Percentiles rank a stretch among this genome's conserved stretches.
Conservation (phyloP, 306 rosid species). For the Cyamopsis tetragonoloba region DNA sequence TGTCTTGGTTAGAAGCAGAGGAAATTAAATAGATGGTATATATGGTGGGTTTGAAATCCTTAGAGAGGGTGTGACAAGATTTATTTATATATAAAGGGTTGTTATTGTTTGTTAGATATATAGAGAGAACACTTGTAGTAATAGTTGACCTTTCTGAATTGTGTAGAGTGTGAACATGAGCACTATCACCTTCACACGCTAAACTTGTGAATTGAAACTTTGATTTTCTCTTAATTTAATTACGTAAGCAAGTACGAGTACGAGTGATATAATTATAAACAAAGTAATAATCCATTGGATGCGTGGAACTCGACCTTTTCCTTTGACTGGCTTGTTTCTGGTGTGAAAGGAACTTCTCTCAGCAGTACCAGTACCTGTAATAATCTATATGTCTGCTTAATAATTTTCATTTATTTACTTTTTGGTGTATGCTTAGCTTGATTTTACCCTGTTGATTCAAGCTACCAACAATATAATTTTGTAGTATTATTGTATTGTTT, state of each 20-base stretch:
- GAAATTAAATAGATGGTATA: background rate
- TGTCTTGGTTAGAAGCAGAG: no score
- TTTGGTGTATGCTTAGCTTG: no score
- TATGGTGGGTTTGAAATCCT: background rate
- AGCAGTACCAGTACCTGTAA: no score
- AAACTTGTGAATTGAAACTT: conserved; percentile 23
- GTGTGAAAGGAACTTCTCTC: conserved; percentile 12
- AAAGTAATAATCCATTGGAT: background rate
- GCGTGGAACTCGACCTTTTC: background rate
- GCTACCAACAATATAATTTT: background rate
- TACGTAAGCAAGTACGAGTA: conserved; percentile 23
- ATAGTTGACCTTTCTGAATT: conserved; percentile 33
- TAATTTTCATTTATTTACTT: no score
- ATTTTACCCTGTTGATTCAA: background rate
- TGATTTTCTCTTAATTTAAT: conserved; percentile 7
- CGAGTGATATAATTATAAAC: background rate
- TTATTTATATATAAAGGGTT: conserved; percentile 34
- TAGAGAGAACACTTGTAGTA: conserved; percentile 19
- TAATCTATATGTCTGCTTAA: no score
- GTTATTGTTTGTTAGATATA: background rate
- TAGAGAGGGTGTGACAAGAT: conserved; percentile 10
- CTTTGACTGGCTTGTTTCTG: background rate
- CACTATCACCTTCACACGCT: background rate
- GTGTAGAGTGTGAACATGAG: background rate
- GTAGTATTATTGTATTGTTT: background rate